phyloP scores from a whole-genome alignment of 768 basidiomycete genomes.

The Paxillus rubicundulus region DNA sequence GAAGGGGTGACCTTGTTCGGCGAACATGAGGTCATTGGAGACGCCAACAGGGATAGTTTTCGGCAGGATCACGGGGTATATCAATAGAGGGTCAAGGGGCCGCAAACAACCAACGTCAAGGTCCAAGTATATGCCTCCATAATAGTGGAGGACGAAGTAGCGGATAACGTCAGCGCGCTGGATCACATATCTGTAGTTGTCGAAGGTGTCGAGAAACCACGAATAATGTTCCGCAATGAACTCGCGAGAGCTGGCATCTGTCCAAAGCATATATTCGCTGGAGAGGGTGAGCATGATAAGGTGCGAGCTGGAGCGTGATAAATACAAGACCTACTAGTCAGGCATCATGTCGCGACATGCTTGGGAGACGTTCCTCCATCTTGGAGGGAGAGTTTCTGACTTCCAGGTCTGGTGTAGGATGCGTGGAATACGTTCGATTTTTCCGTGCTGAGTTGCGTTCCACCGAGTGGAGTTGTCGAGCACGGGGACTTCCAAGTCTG shows the following conservation, averaged over 20 bases:
- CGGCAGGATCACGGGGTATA: conserved; percentile 86
- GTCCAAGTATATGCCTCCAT: conserved; percentile 94
- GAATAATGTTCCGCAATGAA: conserved; percentile 88
- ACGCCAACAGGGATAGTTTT: conserved; percentile 97
- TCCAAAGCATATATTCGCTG: conserved; percentile 98
- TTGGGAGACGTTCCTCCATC: conserved; percentile 80
- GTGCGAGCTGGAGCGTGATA: conserved; percentile 7
- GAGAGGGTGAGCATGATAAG: conserved; percentile 13
- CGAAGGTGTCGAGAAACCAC: conserved; percentile 93
- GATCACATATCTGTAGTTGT: conserved; percentile 86
- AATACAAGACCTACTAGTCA: conserved; percentile 75
- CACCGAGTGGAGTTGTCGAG: conserved; percentile 54
- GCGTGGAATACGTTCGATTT: conserved; percentile 77
- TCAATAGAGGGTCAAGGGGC: conserved; percentile 80
- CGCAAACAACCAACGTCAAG: conserved; percentile 93
- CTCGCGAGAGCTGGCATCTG: conserved; percentile 83
- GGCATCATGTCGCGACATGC: conserved; percentile 89
- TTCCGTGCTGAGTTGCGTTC: conserved; percentile 60
- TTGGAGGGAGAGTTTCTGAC: conserved; percentile 75
- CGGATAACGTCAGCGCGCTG: conserved; percentile 97
- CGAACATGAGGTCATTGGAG: conserved; percentile 95
- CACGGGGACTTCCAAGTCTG: conserved; percentile 70
- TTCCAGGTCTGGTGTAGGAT: conserved; percentile 99
- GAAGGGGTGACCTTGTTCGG: conserved; percentile 82
- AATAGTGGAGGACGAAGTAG: conserved; percentile 95